Evolutionary conservation across 495 filamentous ascomycete genomes (phyloP).

Genomic region (Chaetomidium leptoderma): DNA sequence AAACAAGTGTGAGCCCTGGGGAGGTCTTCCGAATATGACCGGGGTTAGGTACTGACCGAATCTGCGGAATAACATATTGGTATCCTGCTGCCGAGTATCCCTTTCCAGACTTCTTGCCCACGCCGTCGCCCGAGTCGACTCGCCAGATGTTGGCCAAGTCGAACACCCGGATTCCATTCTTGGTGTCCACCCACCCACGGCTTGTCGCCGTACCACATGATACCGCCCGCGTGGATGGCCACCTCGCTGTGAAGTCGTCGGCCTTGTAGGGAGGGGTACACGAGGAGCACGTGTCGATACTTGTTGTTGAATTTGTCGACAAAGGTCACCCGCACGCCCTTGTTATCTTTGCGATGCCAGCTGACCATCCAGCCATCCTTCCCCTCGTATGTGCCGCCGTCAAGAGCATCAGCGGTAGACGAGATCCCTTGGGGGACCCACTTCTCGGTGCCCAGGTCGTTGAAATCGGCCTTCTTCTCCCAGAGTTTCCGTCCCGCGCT

Average conservation of each 20-base stretch:
- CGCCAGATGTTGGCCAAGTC: conserved; percentile 18
- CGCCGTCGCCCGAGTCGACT: conserved; percentile 8
- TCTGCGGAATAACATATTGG: conserved; percentile 18
- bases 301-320: conserved; percentile 28
- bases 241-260: conserved; percentile 17
- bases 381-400: conserved; percentile 32
- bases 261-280: conserved; percentile 13
- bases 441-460: conserved; percentile 34
- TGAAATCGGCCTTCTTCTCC: conserved; percentile 29
- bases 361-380: conserved; percentile 36
- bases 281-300: conserved; percentile 42
- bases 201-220: conserved; percentile 21
- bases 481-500: conserved; percentile 23
- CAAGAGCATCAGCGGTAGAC: conserved; percentile 37
- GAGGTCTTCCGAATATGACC: neutral
- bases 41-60: conserved; percentile 9
- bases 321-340: conserved; percentile 37
- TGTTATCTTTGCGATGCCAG: conserved; percentile 36
- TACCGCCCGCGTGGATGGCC: conserved; percentile 15
- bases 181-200: conserved; percentile 18
- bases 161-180: conserved; percentile 18
- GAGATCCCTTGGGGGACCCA: conserved; percentile 43
- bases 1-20: neutral
- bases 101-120: conserved; percentile 14
- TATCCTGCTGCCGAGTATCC: conserved; percentile 16